Conservation (phyloP, 257 asterid genomes). For the Solanum appendiculatum region DNA sequence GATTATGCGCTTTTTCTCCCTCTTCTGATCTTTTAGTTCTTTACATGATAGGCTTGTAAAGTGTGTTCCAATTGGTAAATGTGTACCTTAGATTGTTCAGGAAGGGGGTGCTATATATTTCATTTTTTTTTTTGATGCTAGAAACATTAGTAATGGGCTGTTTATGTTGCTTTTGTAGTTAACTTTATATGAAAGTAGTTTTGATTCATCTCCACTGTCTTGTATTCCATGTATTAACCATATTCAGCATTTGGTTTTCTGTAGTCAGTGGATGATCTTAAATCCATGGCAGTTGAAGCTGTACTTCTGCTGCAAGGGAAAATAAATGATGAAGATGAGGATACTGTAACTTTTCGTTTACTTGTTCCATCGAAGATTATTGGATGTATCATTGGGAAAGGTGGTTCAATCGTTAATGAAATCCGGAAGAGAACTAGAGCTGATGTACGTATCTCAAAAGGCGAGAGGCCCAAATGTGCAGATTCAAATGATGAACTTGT, state of each 20-base stretch:
- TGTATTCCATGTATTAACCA: slow-evolving; percentile 1
- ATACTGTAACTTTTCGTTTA: slow-evolving; percentile 55
- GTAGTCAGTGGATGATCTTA: slow-evolving; percentile 71
- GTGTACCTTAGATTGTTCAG: not conserved
- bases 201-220: not conserved
- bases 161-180: not conserved
- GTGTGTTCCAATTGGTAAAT: not conserved
- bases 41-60: not conserved
- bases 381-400: slow-evolving; percentile 86
- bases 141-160: not conserved
- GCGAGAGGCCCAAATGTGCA: slow-evolving; percentile 68
- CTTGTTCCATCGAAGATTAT: slow-evolving; percentile 82
- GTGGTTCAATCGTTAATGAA: slow-evolving; percentile 82
- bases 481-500: slow-evolving; percentile 69
- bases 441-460: slow-evolving; percentile 78
- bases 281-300: slow-evolving; percentile 92
- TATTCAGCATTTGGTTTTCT: slow-evolving; percentile 5
- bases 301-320: slow-evolving; percentile 78
- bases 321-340: slow-evolving; percentile 75
- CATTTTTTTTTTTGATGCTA: not conserved
- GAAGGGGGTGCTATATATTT: not conserved
- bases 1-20: not conserved
- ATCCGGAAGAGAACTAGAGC: slow-evolving; percentile 85
- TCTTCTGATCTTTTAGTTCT: not conserved
- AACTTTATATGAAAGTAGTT: not conserved